Evolutionary conservation across 108 stramenopile genomes (phyloP).

Genomic region (Asterionellopsis glacialis): DNA sequence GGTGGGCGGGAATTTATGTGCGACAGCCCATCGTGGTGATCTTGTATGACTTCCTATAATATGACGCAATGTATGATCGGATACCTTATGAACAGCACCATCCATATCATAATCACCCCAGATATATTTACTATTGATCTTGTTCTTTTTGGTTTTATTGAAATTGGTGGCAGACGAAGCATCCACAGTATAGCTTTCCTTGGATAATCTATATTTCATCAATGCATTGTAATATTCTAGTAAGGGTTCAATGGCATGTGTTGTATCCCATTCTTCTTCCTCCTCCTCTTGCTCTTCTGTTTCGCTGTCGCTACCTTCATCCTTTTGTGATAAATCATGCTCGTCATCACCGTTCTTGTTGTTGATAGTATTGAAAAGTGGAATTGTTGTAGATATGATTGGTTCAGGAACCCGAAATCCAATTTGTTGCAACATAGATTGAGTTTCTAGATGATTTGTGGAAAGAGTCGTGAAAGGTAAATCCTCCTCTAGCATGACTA

Average conservation of each 20-base stretch:
- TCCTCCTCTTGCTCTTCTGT: not conserved
- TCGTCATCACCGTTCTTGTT: not conserved
- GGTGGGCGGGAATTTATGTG: constrained; percentile 85
- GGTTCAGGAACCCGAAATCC: constrained; percentile 70
- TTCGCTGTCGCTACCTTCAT: not conserved
- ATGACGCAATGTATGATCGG: constrained; percentile 33
- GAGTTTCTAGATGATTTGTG: constrained; percentile 19
- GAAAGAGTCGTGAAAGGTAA: no score
- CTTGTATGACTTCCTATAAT: constrained; percentile 65
- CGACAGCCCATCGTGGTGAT: constrained; percentile 88
- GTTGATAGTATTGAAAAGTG: constrained; percentile 11
- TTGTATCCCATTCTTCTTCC: constrained; percentile 9
- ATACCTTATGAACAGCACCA: constrained; percentile 92
- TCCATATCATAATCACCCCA: constrained; percentile 81
- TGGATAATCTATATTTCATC: constrained; percentile 24
- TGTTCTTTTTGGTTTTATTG: not conserved
- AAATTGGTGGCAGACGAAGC: no score
- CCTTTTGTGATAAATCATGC: not conserved
- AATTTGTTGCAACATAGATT: constrained; percentile 25
- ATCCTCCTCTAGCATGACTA: constrained; percentile 17
- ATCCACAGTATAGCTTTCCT: no score
- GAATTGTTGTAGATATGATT: constrained; percentile 22
- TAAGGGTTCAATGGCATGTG: constrained; percentile 20
- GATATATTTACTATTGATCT: constrained; percentile 14
- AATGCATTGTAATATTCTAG: constrained; percentile 49